phyloP scores from a whole-genome alignment of 345 rosid species.

The Brassica carinata region DNA sequence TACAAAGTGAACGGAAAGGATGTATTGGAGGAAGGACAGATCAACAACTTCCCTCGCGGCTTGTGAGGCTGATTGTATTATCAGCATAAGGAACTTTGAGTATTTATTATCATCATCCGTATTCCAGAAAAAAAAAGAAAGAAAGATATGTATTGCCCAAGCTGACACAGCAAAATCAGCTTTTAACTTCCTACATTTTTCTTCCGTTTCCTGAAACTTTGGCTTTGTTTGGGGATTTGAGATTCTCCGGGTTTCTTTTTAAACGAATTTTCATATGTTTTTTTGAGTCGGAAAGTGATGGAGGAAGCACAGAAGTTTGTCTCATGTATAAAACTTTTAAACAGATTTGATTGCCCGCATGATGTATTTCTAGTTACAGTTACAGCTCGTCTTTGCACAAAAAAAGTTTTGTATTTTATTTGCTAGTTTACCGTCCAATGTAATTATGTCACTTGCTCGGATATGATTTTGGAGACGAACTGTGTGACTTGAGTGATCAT shows the following conservation, averaged over 20 bases:
- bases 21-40: constrained; percentile 88
- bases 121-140: background rate
- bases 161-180: constrained; percentile 27
- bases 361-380: constrained; percentile 14
- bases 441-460: background rate
- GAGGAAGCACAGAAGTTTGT: constrained; percentile 22
- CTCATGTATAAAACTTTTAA: constrained; percentile 15
- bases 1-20: constrained; percentile 81
- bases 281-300: constrained; percentile 26
- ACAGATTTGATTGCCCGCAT: constrained; percentile 15
- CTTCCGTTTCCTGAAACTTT: constrained; percentile 24
- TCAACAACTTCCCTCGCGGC: constrained; percentile 80
- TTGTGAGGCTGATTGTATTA: constrained; percentile 56
- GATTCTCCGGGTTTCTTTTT: constrained; percentile 24
- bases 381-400: constrained; percentile 26
- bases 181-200: constrained; percentile 17
- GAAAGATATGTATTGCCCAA: constrained; percentile 12
- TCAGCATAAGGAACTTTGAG: constrained; percentile 8
- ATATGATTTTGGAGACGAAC: constrained; percentile 7
- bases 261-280: constrained; percentile 32
- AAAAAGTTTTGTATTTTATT: constrained; percentile 27
- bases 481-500: constrained; percentile 24
- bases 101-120: constrained; percentile 11
- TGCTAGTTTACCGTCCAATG: constrained; percentile 5
- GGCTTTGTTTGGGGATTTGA: constrained; percentile 34